phyloP scores from a whole-genome alignment of 371 early-diverging fungal genomes.

The Haplosporangium sp. region DNA sequence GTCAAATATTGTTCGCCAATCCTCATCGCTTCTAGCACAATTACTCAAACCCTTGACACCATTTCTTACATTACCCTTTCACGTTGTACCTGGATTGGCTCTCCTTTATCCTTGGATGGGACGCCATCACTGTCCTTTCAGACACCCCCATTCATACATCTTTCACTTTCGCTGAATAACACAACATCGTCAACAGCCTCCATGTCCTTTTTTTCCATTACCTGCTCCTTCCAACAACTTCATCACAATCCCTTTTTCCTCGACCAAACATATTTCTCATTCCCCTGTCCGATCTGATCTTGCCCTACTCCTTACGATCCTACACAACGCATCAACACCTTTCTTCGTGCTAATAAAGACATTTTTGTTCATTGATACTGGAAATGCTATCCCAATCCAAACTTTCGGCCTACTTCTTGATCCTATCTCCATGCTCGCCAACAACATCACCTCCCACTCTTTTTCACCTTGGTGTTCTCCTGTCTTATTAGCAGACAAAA shows the following conservation, averaged over 20 bases:
- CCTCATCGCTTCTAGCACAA: too few species aligned
- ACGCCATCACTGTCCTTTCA: not conserved
- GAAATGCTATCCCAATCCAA: conserved; percentile 7
- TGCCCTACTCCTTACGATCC: too few species aligned
- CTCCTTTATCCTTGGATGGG: conserved; percentile 14
- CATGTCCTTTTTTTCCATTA: too few species aligned
- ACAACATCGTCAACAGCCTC: not conserved
- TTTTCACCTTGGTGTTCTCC: conserved; percentile 53
- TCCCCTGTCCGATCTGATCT: too few species aligned
- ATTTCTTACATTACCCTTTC: not conserved
- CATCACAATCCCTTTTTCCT: too few species aligned
- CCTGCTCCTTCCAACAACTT: too few species aligned
- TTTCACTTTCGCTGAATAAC: too few species aligned
- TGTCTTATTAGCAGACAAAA: conserved; percentile 47
- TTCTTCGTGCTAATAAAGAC: too few species aligned
- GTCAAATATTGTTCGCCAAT: too few species aligned
- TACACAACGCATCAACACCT: not conserved
- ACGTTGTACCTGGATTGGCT: conserved; percentile 5
- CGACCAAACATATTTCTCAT: too few species aligned
- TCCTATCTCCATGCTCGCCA: conserved; percentile 27
- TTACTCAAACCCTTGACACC: conserved; percentile 12
- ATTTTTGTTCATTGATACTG: conserved; percentile 12
- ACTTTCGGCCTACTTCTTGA: conserved; percentile 1
- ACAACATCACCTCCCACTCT: conserved; percentile 36
- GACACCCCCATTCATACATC: conserved; percentile 1